Base-by-base conservation (phyloP, 2,329 filamentous ascomycete genomes). In the Ascochyta koolunga region DNA sequence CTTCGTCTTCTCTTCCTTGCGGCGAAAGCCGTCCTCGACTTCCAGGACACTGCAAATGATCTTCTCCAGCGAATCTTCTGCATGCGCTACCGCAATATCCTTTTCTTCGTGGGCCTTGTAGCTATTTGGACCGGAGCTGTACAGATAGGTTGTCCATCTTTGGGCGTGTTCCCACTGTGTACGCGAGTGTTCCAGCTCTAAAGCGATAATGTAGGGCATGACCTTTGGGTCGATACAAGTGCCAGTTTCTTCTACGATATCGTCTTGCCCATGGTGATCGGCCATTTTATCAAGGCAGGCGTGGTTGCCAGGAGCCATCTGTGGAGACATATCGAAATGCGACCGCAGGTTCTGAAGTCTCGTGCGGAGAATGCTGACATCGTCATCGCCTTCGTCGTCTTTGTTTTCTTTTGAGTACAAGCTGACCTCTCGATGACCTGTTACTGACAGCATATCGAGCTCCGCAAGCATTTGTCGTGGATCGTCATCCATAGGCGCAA, bases 111-210 rank as follows among this genome's bases (percentile, higher is more conserved):
- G 45, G 2, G 55, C 56, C 19, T 41, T 18, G 16, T 59, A 39
- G 10, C 56, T 54, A 15, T 56, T 22, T 18, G 49, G 37, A 4
- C 43, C 45, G 13, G 25, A 45, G 43, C 56, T 53, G 53, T 60
- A 65, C 8, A 64, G 42, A 22, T 58, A 59, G 4, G 39, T 54
- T 4, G 57, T 59, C 61, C 61, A 61, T 2, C 33, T 44, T 22
- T 50, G 47, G 13, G 47, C 44, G 3, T 54, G 9, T 10, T 64
- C 54, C 59, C 58, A 65, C 10, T 48, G 31, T 31, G 9, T 43
- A 3, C 42, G 48, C 5, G 50, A 42, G 16, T 35, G 31, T 41
- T 64, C 67, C 5, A 67, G 49, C 10, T 53, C 49, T 8, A 65
- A 40, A 7, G 60, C 58, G 11, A 62, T 35, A 9, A 21, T 21